Evolutionary conservation across 768 basidiomycete genomes (phyloP).

Genomic region (Pilatotrama ljubarskyi): DNA sequence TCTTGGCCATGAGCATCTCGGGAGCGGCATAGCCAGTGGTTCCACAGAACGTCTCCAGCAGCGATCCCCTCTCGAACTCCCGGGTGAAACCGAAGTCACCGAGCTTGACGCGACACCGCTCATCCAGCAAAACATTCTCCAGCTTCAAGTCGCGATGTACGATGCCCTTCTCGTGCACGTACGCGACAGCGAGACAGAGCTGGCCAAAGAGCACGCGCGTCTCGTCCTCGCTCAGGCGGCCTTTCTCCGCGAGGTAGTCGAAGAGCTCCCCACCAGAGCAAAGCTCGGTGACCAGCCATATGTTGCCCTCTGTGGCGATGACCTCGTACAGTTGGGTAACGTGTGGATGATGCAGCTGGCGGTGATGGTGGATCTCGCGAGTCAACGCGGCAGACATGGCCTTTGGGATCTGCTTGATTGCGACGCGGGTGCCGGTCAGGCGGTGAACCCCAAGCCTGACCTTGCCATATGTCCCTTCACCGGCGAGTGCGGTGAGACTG

Average conservation of each 20-base stretch:
- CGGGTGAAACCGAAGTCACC: constrained; percentile 96
- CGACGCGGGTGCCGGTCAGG: constrained; percentile 86
- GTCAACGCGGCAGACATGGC: constrained; percentile 88
- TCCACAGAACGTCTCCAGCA: constrained; percentile 94
- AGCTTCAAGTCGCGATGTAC: constrained; percentile 97
- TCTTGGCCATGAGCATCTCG: constrained; percentile 86
- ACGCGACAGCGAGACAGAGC: constrained; percentile 88
- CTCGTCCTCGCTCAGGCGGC: constrained; percentile 82
- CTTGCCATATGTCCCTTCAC: constrained; percentile 86
- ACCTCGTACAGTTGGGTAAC: constrained; percentile 97
- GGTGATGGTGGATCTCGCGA: constrained; percentile 97
- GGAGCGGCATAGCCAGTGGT: constrained; percentile 94
- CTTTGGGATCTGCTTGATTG: constrained; percentile 98
- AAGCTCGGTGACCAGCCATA: constrained; percentile 97
- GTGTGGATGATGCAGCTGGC: constrained; percentile 93
- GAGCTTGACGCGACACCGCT: constrained; percentile 86
- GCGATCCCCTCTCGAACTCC: constrained; percentile 75
- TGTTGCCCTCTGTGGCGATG: constrained; percentile 91
- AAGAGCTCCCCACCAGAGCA: constrained; percentile 97
- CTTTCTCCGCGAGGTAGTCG: constrained; percentile 96
- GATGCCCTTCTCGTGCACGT: constrained; percentile 89
- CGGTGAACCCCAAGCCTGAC: constrained; percentile 94
- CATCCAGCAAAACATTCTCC: constrained; percentile 92
- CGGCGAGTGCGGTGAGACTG: background rate
- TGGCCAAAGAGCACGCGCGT: constrained; percentile 92